Conservation (phyloP, 2,329 filamentous ascomycete species). For the Diplodia mutila region DNA sequence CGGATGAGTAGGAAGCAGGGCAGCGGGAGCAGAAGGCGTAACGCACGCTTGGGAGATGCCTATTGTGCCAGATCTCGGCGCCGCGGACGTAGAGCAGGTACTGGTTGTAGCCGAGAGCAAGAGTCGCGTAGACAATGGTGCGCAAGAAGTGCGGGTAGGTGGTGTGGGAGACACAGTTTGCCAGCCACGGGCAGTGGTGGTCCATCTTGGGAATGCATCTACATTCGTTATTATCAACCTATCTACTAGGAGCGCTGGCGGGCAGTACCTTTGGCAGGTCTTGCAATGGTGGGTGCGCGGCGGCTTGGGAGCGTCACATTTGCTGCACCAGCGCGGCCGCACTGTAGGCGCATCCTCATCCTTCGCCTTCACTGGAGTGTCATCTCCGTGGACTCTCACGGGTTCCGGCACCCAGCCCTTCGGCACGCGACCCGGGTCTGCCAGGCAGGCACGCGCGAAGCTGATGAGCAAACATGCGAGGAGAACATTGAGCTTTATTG, state of each 20-base stretch:
- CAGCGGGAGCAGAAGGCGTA: constrained; percentile 17
- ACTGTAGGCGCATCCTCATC: constrained; percentile 24
- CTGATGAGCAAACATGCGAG: constrained; percentile 68
- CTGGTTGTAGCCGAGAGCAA: constrained; percentile 64
- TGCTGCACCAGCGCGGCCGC: constrained; percentile 69
- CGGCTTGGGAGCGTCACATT: constrained; percentile 75
- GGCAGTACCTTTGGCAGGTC: constrained; percentile 63
- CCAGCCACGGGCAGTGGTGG: constrained; percentile 85
- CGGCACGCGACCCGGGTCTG: constrained; percentile 61
- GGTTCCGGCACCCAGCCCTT: constrained; percentile 43
- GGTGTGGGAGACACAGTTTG: constrained; percentile 79
- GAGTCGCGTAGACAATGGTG: constrained; percentile 72
- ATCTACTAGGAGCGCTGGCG: constrained; percentile 1
- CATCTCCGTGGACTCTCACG: constrained; percentile 35
- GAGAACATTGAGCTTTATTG: constrained; percentile 67
- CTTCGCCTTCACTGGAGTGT: constrained; percentile 42
- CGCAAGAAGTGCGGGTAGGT: constrained; percentile 83
- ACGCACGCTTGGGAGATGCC: constrained; percentile 68
- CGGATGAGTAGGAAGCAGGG: constrained; percentile 10
- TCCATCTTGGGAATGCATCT: constrained; percentile 81
- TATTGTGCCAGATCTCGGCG: constrained; percentile 63
- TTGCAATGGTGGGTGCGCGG: constrained; percentile 81
- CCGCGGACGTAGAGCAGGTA: constrained; percentile 65
- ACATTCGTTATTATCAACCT: not conserved
- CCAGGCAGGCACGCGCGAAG: constrained; percentile 67